phyloP scores from a whole-genome alignment of 345 rosid species.

The Bruguiera sexangula region DNA sequence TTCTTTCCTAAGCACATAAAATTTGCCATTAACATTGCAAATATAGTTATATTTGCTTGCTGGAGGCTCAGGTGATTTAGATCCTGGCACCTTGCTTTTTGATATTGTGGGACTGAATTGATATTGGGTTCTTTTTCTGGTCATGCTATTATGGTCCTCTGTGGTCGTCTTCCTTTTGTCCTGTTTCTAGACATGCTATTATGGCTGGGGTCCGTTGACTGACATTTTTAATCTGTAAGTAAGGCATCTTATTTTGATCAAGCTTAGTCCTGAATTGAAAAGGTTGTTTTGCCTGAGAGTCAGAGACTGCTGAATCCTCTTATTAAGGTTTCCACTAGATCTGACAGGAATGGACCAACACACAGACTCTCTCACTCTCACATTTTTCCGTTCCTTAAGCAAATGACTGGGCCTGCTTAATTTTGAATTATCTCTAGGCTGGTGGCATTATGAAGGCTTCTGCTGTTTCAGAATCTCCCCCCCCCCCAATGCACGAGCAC shows the following conservation, averaged over 20 bases:
- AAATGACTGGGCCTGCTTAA: no score
- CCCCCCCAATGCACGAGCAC: no score
- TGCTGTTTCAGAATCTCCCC: no score
- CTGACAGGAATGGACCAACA: no score
- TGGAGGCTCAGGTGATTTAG: constrained; percentile 71
- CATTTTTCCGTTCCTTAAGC: no score
- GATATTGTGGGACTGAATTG: constrained; percentile 96
- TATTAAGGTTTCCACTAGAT: no score
- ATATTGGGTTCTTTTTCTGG: constrained; percentile 42
- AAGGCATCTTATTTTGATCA: background rate
- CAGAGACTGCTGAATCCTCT: no score
- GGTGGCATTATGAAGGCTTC: no score
- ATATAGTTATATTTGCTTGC: constrained; percentile 57
- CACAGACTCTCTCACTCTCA: no score
- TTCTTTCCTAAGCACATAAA: constrained; percentile 1
- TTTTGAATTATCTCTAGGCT: no score
- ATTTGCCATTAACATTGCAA: background rate
- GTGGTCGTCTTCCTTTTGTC: constrained; percentile 6
- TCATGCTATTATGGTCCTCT: constrained; percentile 2
- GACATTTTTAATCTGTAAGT: background rate
- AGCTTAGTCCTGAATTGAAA: no score
- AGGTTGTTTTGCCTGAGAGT: no score
- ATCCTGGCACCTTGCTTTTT: constrained; percentile 77
- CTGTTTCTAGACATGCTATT: background rate
- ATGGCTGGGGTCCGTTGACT: background rate